A percentile compares a stretch with the other conserved stretches of the same genome.
Conservation (phyloP, 306 rosid genomes). For the Acmispon strigosus region DNA sequence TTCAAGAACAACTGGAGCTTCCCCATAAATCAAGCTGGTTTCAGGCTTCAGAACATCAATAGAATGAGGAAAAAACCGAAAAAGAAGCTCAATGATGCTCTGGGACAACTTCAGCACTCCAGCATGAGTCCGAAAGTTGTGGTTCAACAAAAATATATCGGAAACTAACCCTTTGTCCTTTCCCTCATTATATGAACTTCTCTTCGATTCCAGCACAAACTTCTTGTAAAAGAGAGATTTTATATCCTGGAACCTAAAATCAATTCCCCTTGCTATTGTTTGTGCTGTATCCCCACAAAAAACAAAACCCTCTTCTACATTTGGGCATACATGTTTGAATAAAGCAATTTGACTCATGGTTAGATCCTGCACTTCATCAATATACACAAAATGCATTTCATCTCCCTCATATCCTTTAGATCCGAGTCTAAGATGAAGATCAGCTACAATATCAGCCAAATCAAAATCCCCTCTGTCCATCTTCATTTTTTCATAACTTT, state of each 20-base stretch:
- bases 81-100: slow-evolving; percentile 59
- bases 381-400: slow-evolving; percentile 51
- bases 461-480: slow-evolving; percentile 58
- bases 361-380: slow-evolving; percentile 85
- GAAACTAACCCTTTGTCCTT: slow-evolving; percentile 40
- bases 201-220: slow-evolving; percentile 40
- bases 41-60: slow-evolving; percentile 66
- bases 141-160: slow-evolving; percentile 42
- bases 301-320: slow-evolving; percentile 82
- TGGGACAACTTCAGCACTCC: slow-evolving; percentile 68
- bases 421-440: slow-evolving; percentile 49
- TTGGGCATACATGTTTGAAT: slow-evolving; percentile 57
- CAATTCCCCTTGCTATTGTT: slow-evolving; percentile 77
- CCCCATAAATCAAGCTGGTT: slow-evolving; percentile 60
- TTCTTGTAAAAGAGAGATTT: slow-evolving; percentile 50
- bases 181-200: slow-evolving; percentile 17
- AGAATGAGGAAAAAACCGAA: slow-evolving; percentile 59
- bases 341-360: slow-evolving; percentile 75
- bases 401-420: slow-evolving; percentile 41
- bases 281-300: slow-evolving; percentile 87
- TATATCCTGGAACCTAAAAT: slow-evolving; percentile 73
- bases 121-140: slow-evolving; percentile 71
- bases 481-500: slow-evolving; percentile 62
- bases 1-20: slow-evolving; percentile 60
- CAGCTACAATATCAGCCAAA: slow-evolving; percentile 65